Base-by-base conservation (phyloP, 768 basidiomycete genomes). In the Leccinum disarticulatum region DNA sequence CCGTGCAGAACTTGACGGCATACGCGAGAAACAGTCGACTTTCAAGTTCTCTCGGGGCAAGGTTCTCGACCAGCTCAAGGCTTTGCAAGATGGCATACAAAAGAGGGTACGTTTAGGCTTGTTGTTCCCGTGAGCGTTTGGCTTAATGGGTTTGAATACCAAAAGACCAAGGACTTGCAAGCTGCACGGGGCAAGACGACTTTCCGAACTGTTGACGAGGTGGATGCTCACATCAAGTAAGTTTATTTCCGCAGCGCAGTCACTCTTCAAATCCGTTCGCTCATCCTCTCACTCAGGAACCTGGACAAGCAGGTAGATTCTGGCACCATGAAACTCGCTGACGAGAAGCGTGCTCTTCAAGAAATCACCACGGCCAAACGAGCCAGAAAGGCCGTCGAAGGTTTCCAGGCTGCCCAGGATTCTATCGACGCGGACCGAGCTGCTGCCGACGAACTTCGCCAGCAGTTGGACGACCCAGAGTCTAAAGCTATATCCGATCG, bases 321-420 rank as follows among this genome's bases (percentile, higher is more conserved):
- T 5, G 96, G 96, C 27, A 85, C 68, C 59, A 81, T 99, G 82
- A 97, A 93, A 71, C 81, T 98, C 59, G 94, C 87, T 28, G 95
- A 97, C 58, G 97, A 99, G 76, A 98, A 97, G 77, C 88, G 93
- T 54, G 91, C 95, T 5, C 81, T 99, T n/a, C 83, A 85, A 64
- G 96, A 98, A 67, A 96, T 99, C 61, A 84, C 81, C 61, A 80
- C 82, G 48, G 77, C 80, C 62, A 91, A 84, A 69, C 88, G 93
- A 47, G 81, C 76, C 59, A 87, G 93, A 54, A 87, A 82, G 70
- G 76, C 77, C 13, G 86, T 98, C 59, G 95, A 98, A 73, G 72
- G 81, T 55, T 94, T 95, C 80, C 85, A 92, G 64, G 77, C 83
- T 0, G 82, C 90, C 49, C 89, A 97, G 66, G 85, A 88, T 1